These are phyloP conservation scores for Oryza brachyantha DNA, from an alignment of 176 grass and related monocot genomes.

Conservation along the genomic window DNA sequence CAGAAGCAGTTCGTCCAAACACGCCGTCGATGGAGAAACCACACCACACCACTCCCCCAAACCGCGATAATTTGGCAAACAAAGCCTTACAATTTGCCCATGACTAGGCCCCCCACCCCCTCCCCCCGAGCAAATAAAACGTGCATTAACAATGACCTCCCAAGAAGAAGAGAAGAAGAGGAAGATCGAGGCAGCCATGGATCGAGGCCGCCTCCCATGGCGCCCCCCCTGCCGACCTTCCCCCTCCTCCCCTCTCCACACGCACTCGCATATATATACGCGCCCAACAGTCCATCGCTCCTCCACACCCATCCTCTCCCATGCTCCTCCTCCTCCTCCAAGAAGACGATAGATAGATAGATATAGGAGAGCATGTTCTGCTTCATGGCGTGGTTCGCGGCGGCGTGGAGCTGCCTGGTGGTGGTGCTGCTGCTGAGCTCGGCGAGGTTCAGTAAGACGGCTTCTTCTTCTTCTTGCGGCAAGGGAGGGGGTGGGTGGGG, in stretches of 20 bases:
- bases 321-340: neutral
- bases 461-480: constrained; percentile 23
- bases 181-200: too few relatives aligned
- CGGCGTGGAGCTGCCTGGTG: neutral
- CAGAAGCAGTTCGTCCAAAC: neutral
- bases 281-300: neutral
- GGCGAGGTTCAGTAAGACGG: neutral
- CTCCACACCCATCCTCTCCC: neutral
- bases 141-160: constrained; percentile 41
- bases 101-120: neutral
- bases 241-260: neutral
- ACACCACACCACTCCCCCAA: neutral
- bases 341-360: too few relatives aligned
- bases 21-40: neutral
- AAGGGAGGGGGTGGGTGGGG: constrained; percentile 23
- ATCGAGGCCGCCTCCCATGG: too few relatives aligned
- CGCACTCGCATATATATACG: constrained; percentile 9
- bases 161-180: constrained; percentile 9
- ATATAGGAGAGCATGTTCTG: constrained; percentile 30
- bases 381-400: constrained; percentile 14
- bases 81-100: neutral
- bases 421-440: neutral
- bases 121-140: constrained; percentile 21
- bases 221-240: constrained; percentile 28
- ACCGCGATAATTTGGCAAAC: neutral